Evolutionary conservation across 2,329 filamentous ascomycete genomes (phyloP), one percentile per base, ranked within the genome.

Genomic region (Aspergillus oerlinghausenensis): DNA sequence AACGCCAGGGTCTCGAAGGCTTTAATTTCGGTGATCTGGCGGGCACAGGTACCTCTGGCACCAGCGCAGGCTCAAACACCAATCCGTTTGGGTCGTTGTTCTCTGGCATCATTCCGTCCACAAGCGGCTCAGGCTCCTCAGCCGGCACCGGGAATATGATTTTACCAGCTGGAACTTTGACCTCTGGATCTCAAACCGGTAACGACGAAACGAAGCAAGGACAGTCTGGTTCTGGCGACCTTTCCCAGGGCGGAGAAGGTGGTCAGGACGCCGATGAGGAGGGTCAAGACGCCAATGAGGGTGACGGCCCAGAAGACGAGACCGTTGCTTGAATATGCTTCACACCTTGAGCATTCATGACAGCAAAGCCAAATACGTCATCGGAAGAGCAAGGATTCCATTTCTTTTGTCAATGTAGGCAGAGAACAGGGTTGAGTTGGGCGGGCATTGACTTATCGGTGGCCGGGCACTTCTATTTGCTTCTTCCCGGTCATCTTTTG

Each of bases 281-380:
- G 38, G 53, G 29, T 28, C 10, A 19, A 45, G 54, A 38, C 47
- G 25, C 35, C 48, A 32, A 51, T 49, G 53, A 49, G 48, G 53
- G 32, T 38, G 14, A 17, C 32, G 7, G 32, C 2, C 14, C 5
- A 38, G 32, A 38, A 38, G 32, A 17, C 14, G 32, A 38, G 32
- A 38, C 4, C 7, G 32, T 17, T 38, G 32, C 14, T 38, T 38
- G 32, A 35, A 35, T 17, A 35, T 35, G 11, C 32, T 35, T 35
- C 32, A 35, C 11, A 35, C 11, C 32, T 17, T 35, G 32, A 17
- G 14, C 14, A 17, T 17, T 17, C 14, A n/a, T 38, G 14, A 17
- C 32, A 38, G 32, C 5, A 5, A 38, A 38, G 17, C 2, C 32
- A 8, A 32, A 11, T 11, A 32, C 11, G 29, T 32, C 29, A 32